Conservation (phyloP, 176 grass and related monocot genomes). For the Eragrostis curvula region DNA sequence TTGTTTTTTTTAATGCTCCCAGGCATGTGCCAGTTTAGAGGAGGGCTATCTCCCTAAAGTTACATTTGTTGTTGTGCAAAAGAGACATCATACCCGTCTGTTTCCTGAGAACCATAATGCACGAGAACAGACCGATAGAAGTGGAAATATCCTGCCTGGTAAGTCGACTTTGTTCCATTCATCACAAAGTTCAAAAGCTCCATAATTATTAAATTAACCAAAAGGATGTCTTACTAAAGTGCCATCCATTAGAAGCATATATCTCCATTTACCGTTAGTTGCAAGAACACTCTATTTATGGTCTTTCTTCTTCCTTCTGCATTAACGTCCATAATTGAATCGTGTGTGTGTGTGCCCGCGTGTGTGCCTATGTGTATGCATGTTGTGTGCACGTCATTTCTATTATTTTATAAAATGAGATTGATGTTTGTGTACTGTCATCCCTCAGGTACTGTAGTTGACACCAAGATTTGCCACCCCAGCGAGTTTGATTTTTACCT, state of each 20-base stretch:
- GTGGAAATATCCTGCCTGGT: conserved; percentile 87
- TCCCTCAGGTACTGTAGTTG: conserved; percentile 71
- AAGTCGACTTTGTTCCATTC: not conserved
- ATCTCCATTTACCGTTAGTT: too few species aligned
- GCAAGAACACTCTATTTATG: too few species aligned
- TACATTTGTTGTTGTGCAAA: conserved; percentile 89
- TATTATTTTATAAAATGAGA: too few species aligned
- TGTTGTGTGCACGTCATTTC: too few species aligned
- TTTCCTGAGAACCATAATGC: conserved; percentile 71
- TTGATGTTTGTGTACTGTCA: too few species aligned
- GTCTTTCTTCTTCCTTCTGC: too few species aligned
- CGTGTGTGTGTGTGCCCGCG: too few species aligned
- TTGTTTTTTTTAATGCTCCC: not conserved
- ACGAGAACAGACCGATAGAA: conserved; percentile 55
- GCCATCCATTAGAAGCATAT: too few species aligned
- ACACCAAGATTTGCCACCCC: conserved; percentile 77
- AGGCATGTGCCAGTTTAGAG: conserved; percentile 76
- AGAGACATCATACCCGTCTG: conserved; percentile 80
- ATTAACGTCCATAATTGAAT: too few species aligned
- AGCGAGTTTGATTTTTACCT: conserved; percentile 91
- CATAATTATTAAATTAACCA: not conserved
- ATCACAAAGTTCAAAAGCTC: too few species aligned
- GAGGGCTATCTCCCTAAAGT: conserved; percentile 53
- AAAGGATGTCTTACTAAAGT: not conserved
- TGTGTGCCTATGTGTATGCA: too few species aligned